phyloP scores from a whole-genome alignment of 2,329 filamentous ascomycete species.

The Pseudogymnoascus sp. region DNA sequence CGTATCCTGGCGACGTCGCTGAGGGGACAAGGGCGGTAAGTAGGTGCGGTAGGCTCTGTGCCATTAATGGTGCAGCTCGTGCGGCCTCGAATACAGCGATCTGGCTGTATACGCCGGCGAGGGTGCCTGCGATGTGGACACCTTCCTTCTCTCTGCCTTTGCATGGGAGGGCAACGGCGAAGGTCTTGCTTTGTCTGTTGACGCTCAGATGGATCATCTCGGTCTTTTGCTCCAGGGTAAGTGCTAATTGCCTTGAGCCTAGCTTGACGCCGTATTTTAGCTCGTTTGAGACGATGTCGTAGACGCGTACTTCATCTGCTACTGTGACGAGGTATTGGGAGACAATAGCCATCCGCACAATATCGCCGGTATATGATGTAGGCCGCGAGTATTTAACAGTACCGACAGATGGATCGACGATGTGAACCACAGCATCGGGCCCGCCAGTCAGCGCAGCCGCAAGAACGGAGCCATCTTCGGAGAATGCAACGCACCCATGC shows the following conservation, averaged over 20 bases:
- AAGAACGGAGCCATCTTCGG: conserved; percentile 75
- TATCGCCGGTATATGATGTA: conserved; percentile 55
- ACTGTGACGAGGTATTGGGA: conserved; percentile 67
- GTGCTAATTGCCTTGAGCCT: conserved; percentile 31
- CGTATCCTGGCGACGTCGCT: conserved; percentile 58
- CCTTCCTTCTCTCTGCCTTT: conserved; percentile 21
- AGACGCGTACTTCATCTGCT: conserved; percentile 65
- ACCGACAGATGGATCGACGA: conserved; percentile 67
- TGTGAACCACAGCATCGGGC: conserved; percentile 56
- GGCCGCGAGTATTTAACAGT: conserved; percentile 57
- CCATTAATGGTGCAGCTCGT: conserved; percentile 48
- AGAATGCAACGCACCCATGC: conserved; percentile 65
- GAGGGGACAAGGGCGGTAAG: conserved; percentile 61
- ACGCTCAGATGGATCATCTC: conserved; percentile 61
- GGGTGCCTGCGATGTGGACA: conserved; percentile 41
- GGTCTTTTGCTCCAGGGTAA: conserved; percentile 29
- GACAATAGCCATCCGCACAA: conserved; percentile 62
- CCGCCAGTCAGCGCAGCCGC: conserved; percentile 53
- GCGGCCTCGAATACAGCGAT: conserved; percentile 60
- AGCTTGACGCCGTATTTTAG: conserved; percentile 59
- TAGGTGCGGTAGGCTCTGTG: conserved; percentile 46
- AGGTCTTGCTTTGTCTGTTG: conserved; percentile 54
- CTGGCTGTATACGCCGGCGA: conserved; percentile 33
- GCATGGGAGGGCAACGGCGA: conserved; percentile 50
- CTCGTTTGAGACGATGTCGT: conserved; percentile 74